These are phyloP conservation scores for Kwoniella dejecticola DNA, from an alignment of 768 basidiomycete species.

Conservation along the genomic window DNA sequence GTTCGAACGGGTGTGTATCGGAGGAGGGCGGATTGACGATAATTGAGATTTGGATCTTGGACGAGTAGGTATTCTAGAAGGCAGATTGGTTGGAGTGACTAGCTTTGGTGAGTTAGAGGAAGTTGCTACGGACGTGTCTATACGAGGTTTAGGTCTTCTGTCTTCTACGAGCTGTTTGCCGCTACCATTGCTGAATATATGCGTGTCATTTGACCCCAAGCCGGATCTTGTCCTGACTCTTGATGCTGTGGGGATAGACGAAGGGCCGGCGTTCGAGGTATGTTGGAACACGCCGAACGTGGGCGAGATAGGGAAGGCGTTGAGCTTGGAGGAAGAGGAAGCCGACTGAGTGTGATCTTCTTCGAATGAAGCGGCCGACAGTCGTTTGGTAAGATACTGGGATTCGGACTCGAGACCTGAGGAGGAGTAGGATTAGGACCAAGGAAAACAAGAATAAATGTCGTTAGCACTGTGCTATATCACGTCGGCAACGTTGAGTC, in stretches of 20 bases:
- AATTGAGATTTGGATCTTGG: conserved; percentile 22
- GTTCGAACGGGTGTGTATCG: background rate
- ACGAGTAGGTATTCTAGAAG: conserved; percentile 21
- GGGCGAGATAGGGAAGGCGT: conserved; percentile 3
- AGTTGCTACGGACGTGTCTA: background rate
- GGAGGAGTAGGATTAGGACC: background rate
- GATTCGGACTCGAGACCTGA: conserved; percentile 38
- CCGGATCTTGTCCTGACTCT: conserved; percentile 9
- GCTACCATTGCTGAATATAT: background rate
- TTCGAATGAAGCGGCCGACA: conserved; percentile 27
- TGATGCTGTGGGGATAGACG: background rate
- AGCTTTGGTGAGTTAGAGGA: background rate
- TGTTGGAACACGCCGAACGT: conserved; percentile 10
- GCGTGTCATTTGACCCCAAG: background rate
- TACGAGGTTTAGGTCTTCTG: background rate
- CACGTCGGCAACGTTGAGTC: background rate
- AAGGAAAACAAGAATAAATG: background rate
- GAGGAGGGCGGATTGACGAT: background rate
- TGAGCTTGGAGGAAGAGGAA: background rate
- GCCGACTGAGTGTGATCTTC: background rate
- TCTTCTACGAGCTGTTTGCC: background rate
- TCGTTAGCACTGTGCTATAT: background rate
- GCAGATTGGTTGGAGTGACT: background rate
- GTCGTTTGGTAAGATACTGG: conserved; percentile 32
- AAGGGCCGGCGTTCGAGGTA: too few species aligned